These are phyloP conservation scores for Aspergillus pseudoterreus DNA, from an alignment of 2,329 filamentous ascomycete genomes.

Conservation along the genomic window DNA sequence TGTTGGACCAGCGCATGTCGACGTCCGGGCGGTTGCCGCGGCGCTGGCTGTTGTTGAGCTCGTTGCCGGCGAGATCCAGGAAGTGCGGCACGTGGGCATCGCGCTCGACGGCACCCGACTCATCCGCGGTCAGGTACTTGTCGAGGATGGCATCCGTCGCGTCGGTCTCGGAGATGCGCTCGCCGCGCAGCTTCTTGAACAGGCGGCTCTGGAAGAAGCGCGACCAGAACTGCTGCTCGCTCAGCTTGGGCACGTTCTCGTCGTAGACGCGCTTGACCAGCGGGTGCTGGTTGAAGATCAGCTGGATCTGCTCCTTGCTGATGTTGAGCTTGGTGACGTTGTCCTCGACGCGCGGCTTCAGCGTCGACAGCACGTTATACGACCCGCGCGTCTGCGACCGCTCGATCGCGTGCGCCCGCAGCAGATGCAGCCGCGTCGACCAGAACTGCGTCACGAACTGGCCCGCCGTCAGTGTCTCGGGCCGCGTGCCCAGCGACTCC, in stretches of 20 bases:
- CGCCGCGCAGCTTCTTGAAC: constrained; percentile 86
- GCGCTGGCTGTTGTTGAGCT: constrained; percentile 85
- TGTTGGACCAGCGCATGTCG: constrained; percentile 76
- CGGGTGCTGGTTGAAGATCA: constrained; percentile 91
- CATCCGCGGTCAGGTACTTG: constrained; percentile 74
- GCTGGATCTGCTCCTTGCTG: constrained; percentile 84
- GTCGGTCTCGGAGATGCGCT: constrained; percentile 77
- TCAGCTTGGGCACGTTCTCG: constrained; percentile 80
- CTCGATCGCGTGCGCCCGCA: constrained; percentile 89
- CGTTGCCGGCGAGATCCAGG: constrained; percentile 89
- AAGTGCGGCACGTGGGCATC: constrained; percentile 74
- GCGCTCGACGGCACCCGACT: constrained; percentile 48
- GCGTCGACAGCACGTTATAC: constrained; percentile 88
- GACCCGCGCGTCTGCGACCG: constrained; percentile 79
- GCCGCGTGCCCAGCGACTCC: constrained; percentile 77
- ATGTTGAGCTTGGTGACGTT: constrained; percentile 77
- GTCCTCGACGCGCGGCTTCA: constrained; percentile 75
- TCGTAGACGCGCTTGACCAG: constrained; percentile 88
- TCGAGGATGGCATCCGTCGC: constrained; percentile 76
- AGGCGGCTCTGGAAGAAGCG: constrained; percentile 89
- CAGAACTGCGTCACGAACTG: constrained; percentile 93
- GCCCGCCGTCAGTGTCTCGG: constrained; percentile 72
- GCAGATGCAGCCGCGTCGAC: constrained; percentile 79
- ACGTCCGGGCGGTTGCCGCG: constrained; percentile 83
- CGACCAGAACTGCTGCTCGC: constrained; percentile 83